Conservation (phyloP, 371 early-diverging fungal species). For the Apophysomyces elegans region DNA sequence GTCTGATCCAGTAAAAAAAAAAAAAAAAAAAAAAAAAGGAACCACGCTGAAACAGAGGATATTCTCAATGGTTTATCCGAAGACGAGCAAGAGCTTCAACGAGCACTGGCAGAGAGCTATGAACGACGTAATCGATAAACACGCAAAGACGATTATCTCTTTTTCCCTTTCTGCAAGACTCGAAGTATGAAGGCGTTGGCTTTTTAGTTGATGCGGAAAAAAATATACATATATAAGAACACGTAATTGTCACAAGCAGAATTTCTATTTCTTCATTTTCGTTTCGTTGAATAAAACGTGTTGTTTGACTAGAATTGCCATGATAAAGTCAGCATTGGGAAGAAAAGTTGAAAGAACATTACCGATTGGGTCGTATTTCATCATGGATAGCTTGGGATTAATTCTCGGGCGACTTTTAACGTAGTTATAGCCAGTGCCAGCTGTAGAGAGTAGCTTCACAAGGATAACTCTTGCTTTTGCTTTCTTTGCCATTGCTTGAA, state of each 20-base stretch:
- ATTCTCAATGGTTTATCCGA: conserved; percentile 28
- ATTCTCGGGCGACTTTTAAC: conserved; percentile 77
- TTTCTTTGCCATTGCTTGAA: conserved; percentile 72
- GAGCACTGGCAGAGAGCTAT: conserved; percentile 30
- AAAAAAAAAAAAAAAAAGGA: conserved; percentile 4
- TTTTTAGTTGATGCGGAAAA: not conserved
- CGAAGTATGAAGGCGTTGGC: conserved; percentile 4
- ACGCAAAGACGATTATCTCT: not conserved
- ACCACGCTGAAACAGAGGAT: conserved; percentile 11
- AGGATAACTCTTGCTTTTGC: conserved; percentile 84
- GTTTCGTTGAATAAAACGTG: conserved; percentile 79
- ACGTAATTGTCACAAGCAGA: not conserved
- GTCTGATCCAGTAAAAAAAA: not conserved
- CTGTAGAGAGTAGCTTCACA: conserved; percentile 79
- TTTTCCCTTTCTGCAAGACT: too few species aligned
- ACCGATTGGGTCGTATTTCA: conserved; percentile 86
- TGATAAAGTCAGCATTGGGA: not conserved
- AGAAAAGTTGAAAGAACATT: conserved; percentile 16
- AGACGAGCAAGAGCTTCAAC: conserved; percentile 36
- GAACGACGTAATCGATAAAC: conserved; percentile 20
- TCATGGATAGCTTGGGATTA: conserved; percentile 75
- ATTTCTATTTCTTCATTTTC: conserved; percentile 66
- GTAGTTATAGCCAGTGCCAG: conserved; percentile 85
- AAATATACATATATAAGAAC: too few species aligned
- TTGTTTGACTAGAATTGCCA: conserved; percentile 56